These are phyloP conservation scores for Salicornia ramosissima DNA, from an alignment of 148 eudicot genomes.

Conservation along the genomic window DNA sequence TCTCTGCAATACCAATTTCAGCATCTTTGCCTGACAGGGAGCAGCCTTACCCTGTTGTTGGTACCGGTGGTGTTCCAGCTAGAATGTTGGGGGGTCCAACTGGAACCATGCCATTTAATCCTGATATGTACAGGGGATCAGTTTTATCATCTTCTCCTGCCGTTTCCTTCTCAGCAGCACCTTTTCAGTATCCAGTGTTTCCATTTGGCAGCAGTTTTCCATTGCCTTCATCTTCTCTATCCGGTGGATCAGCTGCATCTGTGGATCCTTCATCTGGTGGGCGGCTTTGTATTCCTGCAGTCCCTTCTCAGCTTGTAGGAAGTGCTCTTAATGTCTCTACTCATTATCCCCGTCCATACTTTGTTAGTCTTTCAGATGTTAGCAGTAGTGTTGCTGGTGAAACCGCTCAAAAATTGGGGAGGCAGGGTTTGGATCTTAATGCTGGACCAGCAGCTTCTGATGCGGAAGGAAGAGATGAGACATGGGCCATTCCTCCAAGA, in stretches of 20 bases:
- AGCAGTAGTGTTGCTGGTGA: constrained; percentile 37
- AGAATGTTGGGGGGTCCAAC: constrained; percentile 50
- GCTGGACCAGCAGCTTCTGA: constrained; percentile 59
- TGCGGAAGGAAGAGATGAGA: constrained; percentile 56
- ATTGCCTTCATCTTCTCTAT: constrained; percentile 42
- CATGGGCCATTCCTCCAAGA: constrained; percentile 37
- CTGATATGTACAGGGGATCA: constrained; percentile 66
- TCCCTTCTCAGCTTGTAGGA: constrained; percentile 59
- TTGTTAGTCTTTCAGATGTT: constrained; percentile 53
- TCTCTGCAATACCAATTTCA: constrained; percentile 50
- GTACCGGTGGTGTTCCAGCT: constrained; percentile 43
- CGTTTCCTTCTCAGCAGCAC: constrained; percentile 39
- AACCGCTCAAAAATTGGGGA: constrained; percentile 51
- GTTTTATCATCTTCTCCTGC: constrained; percentile 84
- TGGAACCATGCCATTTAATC: constrained; percentile 37
- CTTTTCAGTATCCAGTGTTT: constrained; percentile 67
- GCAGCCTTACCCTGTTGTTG: constrained; percentile 43
- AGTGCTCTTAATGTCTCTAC: constrained; percentile 46
- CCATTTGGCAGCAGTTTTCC: constrained; percentile 70
- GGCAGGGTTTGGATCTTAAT: constrained; percentile 77
- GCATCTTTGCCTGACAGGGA: constrained; percentile 54
- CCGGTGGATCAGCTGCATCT: constrained; percentile 51
- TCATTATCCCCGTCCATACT: constrained; percentile 58
- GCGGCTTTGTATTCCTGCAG: constrained; percentile 48
- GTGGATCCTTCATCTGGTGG: constrained; percentile 55